phyloP scores from a whole-genome alignment of 306 rosid species.

The Senna tora region DNA sequence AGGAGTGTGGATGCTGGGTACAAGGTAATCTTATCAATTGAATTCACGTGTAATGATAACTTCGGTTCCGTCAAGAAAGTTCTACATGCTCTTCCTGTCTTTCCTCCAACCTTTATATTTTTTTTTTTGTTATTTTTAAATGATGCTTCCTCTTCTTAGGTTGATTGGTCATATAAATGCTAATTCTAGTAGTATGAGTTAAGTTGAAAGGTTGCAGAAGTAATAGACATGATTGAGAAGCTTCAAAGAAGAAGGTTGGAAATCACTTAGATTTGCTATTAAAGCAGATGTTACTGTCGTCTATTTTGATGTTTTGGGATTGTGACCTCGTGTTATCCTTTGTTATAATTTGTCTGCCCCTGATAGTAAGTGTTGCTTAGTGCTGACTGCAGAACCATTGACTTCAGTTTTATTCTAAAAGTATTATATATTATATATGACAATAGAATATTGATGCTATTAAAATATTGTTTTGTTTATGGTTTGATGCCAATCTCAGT shows the following conservation, averaged over 20 bases:
- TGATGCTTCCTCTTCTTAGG: not conserved
- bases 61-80: slow-evolving; percentile 9
- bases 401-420: too few relatives aligned
- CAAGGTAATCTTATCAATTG: slow-evolving; percentile 63
- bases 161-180: not conserved
- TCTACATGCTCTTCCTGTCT: slow-evolving; percentile 23
- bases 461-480: too few relatives aligned
- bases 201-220: not conserved
- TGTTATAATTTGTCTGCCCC: too few relatives aligned
- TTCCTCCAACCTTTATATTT: slow-evolving; percentile 13
- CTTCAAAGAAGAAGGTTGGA: slow-evolving; percentile 2
- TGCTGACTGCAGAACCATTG: too few relatives aligned
- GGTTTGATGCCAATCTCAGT: not conserved
- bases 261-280: slow-evolving; percentile 15
- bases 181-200: not conserved
- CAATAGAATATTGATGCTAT: too few relatives aligned
- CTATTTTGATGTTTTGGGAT: slow-evolving; percentile 16
- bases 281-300: slow-evolving; percentile 1
- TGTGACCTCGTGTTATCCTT: too few relatives aligned
- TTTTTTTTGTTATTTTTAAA: not conserved
- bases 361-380: too few relatives aligned
- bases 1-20: slow-evolving; percentile 84
- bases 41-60: slow-evolving; percentile 6
- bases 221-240: not conserved
- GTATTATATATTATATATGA: too few relatives aligned